Conservation (phyloP, 2,329 filamentous ascomycete genomes). For the Neobulgaria alba region DNA sequence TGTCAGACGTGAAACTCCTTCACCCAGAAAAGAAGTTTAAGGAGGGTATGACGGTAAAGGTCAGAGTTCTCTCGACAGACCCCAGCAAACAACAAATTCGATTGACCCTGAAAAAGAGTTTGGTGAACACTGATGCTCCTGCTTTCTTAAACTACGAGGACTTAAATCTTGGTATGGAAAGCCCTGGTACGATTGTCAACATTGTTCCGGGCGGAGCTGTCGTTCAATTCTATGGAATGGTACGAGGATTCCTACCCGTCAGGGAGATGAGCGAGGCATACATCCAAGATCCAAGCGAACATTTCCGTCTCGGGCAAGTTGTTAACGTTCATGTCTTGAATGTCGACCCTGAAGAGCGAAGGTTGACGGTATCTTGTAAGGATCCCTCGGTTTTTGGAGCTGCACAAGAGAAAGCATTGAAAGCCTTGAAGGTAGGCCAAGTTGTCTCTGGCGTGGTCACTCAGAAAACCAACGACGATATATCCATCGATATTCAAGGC, state of each 20-base stretch:
- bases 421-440: constrained; percentile 63
- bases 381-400: constrained; percentile 69
- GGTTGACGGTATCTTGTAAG: constrained; percentile 87
- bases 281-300: constrained; percentile 79
- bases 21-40: constrained; percentile 96
- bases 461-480: constrained; percentile 70
- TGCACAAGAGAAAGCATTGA: constrained; percentile 68
- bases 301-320: constrained; percentile 86
- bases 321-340: constrained; percentile 83
- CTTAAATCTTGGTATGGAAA: constrained; percentile 65
- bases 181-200: constrained; percentile 80
- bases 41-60: constrained; percentile 75
- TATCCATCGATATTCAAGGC: constrained; percentile 67
- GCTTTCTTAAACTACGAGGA: constrained; percentile 71
- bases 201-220: constrained; percentile 71
- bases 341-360: constrained; percentile 60
- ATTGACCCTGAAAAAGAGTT: constrained; percentile 86
- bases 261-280: constrained; percentile 98
- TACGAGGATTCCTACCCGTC: constrained; percentile 82
- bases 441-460: constrained; percentile 70
- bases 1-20: constrained; percentile 79
- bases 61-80: constrained; percentile 75
- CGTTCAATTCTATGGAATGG: constrained; percentile 80
- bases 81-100: constrained; percentile 68
- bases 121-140: constrained; percentile 81